Conservation (phyloP, 2,329 filamentous ascomycete genomes). For the Phialemonium atrogriseum region DNA sequence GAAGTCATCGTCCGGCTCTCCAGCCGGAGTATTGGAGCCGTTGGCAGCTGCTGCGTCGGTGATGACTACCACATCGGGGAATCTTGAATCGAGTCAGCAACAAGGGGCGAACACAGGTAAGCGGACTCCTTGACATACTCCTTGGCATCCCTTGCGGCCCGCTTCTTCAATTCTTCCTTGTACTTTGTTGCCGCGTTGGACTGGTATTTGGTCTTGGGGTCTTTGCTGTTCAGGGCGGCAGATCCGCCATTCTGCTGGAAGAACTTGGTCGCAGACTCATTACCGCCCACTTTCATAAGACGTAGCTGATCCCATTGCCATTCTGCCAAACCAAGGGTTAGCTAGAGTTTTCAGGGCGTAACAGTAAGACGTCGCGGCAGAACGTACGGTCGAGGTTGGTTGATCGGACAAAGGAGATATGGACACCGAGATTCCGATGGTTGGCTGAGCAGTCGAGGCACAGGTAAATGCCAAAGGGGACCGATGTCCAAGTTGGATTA, state of each 20-base stretch:
- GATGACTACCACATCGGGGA: slow-evolving; percentile 77
- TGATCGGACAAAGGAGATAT: slow-evolving; percentile 97
- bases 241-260: slow-evolving; percentile 90
- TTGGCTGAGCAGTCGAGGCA: slow-evolving; percentile 97
- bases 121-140: no score
- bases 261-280: neutral
- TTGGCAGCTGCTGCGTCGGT: slow-evolving; percentile 63
- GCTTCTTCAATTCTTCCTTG: slow-evolving; percentile 89
- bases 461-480: slow-evolving; percentile 94
- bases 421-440: slow-evolving; percentile 94
- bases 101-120: neutral
- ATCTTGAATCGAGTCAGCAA: slow-evolving; percentile 40
- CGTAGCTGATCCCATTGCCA: slow-evolving; percentile 99
- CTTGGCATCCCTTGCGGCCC: slow-evolving; percentile 73
- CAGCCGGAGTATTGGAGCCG: slow-evolving; percentile 66
- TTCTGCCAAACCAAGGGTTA: slow-evolving; percentile 39
- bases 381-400: slow-evolving; percentile 94
- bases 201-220: slow-evolving; percentile 1
- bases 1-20: slow-evolving; percentile 84
- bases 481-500: slow-evolving; percentile 97
- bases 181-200: slow-evolving; percentile 79
- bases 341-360: slow-evolving; percentile 1
- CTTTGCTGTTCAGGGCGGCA: slow-evolving; percentile 59
- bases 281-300: slow-evolving; percentile 91
- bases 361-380: no score